phyloP scores from a whole-genome alignment of 495 filamentous ascomycete species.

The Neurospora sp. region DNA sequence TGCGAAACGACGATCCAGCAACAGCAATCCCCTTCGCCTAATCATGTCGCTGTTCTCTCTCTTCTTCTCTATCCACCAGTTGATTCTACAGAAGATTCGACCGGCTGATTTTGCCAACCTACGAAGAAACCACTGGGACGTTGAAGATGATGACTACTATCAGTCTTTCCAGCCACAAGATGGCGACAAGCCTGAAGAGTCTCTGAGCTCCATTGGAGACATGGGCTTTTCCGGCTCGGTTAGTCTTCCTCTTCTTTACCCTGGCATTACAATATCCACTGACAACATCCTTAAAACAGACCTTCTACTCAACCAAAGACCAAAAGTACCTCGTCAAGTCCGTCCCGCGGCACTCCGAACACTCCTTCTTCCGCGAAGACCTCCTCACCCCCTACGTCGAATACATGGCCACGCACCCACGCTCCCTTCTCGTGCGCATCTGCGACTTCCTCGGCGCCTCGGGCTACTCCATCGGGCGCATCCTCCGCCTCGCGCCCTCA shows the following conservation, averaged over 20 bases:
- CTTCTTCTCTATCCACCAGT: constrained; percentile 30
- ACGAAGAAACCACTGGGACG: constrained; percentile 18
- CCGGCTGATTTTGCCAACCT: constrained; percentile 28
- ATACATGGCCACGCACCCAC: constrained; percentile 46
- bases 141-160: constrained; percentile 17
- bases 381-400: constrained; percentile 49
- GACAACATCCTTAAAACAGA: constrained; percentile 17
- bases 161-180: constrained; percentile 15
- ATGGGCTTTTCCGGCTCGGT: constrained; percentile 28
- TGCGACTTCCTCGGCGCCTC: constrained; percentile 53
- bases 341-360: constrained; percentile 54
- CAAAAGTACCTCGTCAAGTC: constrained; percentile 56
- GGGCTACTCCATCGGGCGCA: constrained; percentile 40
- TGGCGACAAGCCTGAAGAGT: constrained; percentile 3
- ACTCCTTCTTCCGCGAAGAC: constrained; percentile 56
- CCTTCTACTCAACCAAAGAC: constrained; percentile 57
- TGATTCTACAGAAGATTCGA: constrained; percentile 25
- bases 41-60: constrained; percentile 21
- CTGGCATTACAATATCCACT: not conserved
- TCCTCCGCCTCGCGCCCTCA: constrained; percentile 45
- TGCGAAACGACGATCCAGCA: not conserved
- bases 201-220: constrained; percentile 23
- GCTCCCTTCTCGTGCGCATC: constrained; percentile 55
- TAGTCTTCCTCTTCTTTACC: not conserved
- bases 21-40: constrained; percentile 7